Conservation (phyloP, 495 filamentous ascomycete species). For the Lasiosphaeriaceae sp. region DNA sequence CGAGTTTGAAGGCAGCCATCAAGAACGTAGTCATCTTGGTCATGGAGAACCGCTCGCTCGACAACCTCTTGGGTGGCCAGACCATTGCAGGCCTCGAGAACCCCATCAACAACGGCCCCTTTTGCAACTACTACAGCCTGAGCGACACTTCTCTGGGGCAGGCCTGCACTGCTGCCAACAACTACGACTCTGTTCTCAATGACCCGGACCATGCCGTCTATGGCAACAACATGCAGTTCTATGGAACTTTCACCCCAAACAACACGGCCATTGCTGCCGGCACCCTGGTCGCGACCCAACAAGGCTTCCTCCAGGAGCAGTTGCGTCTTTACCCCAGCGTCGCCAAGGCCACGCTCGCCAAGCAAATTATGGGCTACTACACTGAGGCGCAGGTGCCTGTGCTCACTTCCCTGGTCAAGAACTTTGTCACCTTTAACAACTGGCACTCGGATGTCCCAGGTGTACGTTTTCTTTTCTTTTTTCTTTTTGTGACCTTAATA, state of each 20-base stretch:
- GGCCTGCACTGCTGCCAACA: slow-evolving; percentile 38
- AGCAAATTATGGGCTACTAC: slow-evolving; percentile 51
- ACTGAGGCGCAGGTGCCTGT: slow-evolving; percentile 47
- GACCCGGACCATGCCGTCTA: slow-evolving; percentile 50
- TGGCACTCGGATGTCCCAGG: slow-evolving; percentile 51
- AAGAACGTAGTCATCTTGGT: slow-evolving; percentile 35
- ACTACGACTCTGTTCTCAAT: slow-evolving; percentile 43
- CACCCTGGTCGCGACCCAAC: slow-evolving; percentile 25
- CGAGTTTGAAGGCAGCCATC: slow-evolving; percentile 18
- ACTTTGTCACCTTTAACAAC: slow-evolving; percentile 50
- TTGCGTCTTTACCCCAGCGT: slow-evolving; percentile 29
- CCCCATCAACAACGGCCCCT: slow-evolving; percentile 21
- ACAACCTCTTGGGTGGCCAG: slow-evolving; percentile 30
- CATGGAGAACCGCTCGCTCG: slow-evolving; percentile 31
- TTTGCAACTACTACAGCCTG: slow-evolving; percentile 34
- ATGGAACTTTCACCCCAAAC: slow-evolving; percentile 39
- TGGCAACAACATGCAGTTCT: slow-evolving; percentile 52
- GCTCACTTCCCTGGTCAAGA: slow-evolving; percentile 43
- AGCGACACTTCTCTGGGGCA: slow-evolving; percentile 33
- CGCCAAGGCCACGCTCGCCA: slow-evolving; percentile 35
- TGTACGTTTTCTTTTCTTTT: neutral
- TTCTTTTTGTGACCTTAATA: neutral
- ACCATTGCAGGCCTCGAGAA: slow-evolving; percentile 15
- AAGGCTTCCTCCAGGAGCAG: slow-evolving; percentile 51
- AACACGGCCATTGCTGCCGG: slow-evolving; percentile 34